Evolutionary conservation across 208 protist genomes (phyloP).

Genomic region (Trypanosoma brucei): DNA sequence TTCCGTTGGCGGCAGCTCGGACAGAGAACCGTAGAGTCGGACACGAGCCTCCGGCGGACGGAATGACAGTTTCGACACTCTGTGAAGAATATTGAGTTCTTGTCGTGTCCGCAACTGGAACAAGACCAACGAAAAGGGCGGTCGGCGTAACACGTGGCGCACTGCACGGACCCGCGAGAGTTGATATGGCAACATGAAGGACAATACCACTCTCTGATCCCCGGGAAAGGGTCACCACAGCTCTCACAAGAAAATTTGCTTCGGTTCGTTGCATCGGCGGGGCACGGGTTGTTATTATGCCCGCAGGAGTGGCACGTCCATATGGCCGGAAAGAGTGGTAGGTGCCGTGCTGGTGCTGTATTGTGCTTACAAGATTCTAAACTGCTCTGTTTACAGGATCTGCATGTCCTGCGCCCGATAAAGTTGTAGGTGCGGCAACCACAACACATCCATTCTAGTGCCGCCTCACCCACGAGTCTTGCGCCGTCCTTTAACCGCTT

Average conservation of each 20-base stretch:
- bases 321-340: conserved; percentile 46
- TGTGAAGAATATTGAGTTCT: conserved; percentile 44
- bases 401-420: conserved; percentile 30
- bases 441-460: conserved; percentile 62
- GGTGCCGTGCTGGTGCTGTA: conserved; percentile 53
- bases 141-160: conserved; percentile 49
- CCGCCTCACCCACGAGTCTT: conserved; percentile 2
- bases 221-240: conserved; percentile 49
- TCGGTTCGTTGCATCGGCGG: conserved; percentile 5
- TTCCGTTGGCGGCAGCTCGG: conserved; percentile 42
- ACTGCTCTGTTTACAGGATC: conserved; percentile 35
- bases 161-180: conserved; percentile 50
- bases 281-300: conserved; percentile 14
- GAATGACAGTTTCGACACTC: conserved; percentile 38
- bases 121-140: conserved; percentile 60
- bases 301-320: conserved; percentile 63
- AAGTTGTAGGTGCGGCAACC: conserved; percentile 58
- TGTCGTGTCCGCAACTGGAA: conserved; percentile 25
- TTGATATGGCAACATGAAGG: conserved; percentile 58
- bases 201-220: conserved; percentile 70
- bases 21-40: conserved; percentile 47
- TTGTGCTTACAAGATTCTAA: conserved; percentile 35
- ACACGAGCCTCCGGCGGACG: conserved; percentile 24
- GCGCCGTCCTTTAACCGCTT: conserved; percentile 9
- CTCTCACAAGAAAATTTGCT: conserved; percentile 55